phyloP scores from a whole-genome alignment of 1,284 basidiomycete genomes.

The Schizophyllum amplum region DNA sequence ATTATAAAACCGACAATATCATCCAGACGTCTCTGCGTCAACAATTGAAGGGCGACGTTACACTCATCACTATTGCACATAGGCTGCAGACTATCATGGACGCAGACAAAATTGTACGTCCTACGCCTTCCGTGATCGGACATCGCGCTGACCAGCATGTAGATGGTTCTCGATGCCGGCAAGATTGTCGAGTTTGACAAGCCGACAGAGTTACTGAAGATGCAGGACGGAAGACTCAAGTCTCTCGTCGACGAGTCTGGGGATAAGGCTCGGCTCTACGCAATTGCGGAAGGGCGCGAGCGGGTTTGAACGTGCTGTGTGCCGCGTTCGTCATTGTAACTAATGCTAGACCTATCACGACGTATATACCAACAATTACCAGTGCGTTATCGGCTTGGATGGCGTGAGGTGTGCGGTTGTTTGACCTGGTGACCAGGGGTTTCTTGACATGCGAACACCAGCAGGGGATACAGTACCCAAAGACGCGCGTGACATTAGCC shows the following conservation, averaged over 20 bases:
- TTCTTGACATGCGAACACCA: too few relatives aligned
- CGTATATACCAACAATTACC: too few relatives aligned
- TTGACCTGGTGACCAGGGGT: too few relatives aligned
- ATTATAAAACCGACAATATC: slow-evolving; percentile 49
- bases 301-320: not conserved
- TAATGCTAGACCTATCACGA: not conserved
- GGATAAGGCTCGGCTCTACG: slow-evolving; percentile 40
- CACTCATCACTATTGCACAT: slow-evolving; percentile 16
- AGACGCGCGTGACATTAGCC: not conserved
- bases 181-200: slow-evolving; percentile 43
- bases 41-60: slow-evolving; percentile 45
- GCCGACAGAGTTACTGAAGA: slow-evolving; percentile 52
- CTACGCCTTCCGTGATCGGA: not conserved
- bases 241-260: slow-evolving; percentile 53
- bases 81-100: slow-evolving; percentile 28
- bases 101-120: slow-evolving; percentile 27
- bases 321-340: not conserved
- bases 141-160: not conserved
- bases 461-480: too few relatives aligned
- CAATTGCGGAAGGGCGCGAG: slow-evolving; percentile 25
- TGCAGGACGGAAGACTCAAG: slow-evolving; percentile 41
- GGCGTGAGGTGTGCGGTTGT: too few relatives aligned
- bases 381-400: too few relatives aligned
- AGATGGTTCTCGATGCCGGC: slow-evolving; percentile 34
- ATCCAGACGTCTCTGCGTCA: slow-evolving; percentile 50